Conservation (phyloP, 2,329 filamentous ascomycete genomes). For the Karstenula rhodostoma region DNA sequence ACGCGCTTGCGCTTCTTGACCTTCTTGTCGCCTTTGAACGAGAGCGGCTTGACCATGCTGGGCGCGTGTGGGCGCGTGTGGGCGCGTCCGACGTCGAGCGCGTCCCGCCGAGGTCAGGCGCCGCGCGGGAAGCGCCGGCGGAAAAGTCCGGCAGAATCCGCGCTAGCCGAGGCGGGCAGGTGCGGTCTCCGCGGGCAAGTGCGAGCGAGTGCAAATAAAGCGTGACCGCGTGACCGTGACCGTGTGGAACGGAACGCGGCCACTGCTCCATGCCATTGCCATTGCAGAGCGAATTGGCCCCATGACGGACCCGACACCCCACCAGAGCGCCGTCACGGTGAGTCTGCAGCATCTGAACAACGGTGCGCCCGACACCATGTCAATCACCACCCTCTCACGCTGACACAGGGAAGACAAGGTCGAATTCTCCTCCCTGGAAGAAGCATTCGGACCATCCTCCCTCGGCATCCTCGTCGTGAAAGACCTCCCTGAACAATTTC, state of each 20-base stretch:
- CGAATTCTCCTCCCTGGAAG: constrained; percentile 67
- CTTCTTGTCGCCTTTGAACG: constrained; percentile 98
- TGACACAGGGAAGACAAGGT: neutral
- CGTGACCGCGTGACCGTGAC: neutral
- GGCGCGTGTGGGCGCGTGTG: constrained; percentile 9
- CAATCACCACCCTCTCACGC: neutral
- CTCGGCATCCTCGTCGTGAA: constrained; percentile 94
- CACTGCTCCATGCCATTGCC: too few species aligned
- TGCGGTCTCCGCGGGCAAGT: constrained; percentile 5
- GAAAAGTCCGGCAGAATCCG: constrained; percentile 30
- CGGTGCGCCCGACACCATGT: constrained; percentile 42
- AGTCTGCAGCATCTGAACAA: constrained; percentile 54
- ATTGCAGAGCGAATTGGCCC: constrained; percentile 20
- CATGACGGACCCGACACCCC: constrained; percentile 30
- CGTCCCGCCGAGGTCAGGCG: constrained; percentile 9
- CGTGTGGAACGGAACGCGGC: neutral
- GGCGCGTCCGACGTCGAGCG: constrained; percentile 13
- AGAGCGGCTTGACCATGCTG: constrained; percentile 83
- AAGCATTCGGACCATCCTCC: constrained; percentile 89
- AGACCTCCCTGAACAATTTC: constrained; percentile 77
- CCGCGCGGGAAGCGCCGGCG: constrained; percentile 35
- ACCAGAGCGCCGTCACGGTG: constrained; percentile 42
- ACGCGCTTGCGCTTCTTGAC: constrained; percentile 87
- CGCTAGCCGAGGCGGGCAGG: constrained; percentile 5
- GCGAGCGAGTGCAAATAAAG: neutral